Base-by-base conservation (phyloP, 495 filamentous ascomycete species). In the Thermothielavioides terrestris region DNA sequence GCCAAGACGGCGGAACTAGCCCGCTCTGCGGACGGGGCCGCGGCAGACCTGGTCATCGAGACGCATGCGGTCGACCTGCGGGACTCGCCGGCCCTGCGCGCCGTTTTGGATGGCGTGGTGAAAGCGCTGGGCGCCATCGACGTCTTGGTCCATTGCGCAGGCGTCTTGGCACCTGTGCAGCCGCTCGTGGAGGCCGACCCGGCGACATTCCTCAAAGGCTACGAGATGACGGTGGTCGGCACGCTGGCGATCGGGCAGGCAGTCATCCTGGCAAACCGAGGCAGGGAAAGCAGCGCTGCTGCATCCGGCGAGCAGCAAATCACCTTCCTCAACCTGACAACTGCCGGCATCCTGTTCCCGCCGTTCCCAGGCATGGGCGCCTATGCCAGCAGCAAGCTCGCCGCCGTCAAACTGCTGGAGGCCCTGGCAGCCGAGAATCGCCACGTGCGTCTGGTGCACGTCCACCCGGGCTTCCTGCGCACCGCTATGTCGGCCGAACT, bases 361-460 rank as follows among this genome's bases (percentile, higher is more conserved):
- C 49, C 44, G 35, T 20, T 57, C 14, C 46, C 50, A 1, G 46
- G 50, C 14, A 50, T 35, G 15, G 34, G 37, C 5, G 42, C 46
- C 14, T 57, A 57, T 28, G 45, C 46, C 18, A 18, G 41, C 11
- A 50, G 45, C 42, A 57, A 57, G 43, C 6, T 50, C 30, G 55
- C 55, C 15, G 50, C 50, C 3, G 26, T 53, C 41, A 50, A 46
- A 50, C n/a, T 57, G 7, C 50, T 53, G 35, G 40, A 57, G 6
- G 31, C 53, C 31, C 54, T 43, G 10, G 22, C 15, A 4, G 23
- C 15, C 11, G 55, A 57, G 35, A n/a, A 53, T n/a, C 49, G 39
- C 3, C 17, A 17, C 8, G 22, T 46, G 4, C 34, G 55, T n/a
- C 42, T 57, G 17, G 7, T 41, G 8, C 50, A 57, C 25, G 28